Evolutionary conservation across 306 rosid genomes (phyloP).

Genomic region (Hippophae rhamnoides): DNA sequence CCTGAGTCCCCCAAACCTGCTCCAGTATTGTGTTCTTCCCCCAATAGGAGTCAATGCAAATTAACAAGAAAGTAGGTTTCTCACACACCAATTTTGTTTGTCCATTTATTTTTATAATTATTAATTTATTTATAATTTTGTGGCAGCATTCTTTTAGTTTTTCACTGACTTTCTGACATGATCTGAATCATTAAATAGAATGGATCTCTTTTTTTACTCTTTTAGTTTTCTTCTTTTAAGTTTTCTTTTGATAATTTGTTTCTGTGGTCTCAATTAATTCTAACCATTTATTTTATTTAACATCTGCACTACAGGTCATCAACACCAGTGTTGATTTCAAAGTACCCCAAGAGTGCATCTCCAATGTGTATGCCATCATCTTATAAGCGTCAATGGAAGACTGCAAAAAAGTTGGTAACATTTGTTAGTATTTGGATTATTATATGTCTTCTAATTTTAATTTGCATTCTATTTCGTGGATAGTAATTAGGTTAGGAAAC

Average conservation of each 20-base stretch:
- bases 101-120: neutral
- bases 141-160: neutral
- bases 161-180: neutral
- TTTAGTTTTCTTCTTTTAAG: neutral
- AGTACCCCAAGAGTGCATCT: constrained; percentile 41
- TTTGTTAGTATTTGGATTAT: constrained; percentile 8
- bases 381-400: constrained; percentile 42
- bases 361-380: constrained; percentile 24
- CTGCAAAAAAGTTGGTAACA: constrained; percentile 46
- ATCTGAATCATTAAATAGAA: neutral
- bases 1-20: constrained; percentile 39
- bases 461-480: too few relatives aligned
- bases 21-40: constrained; percentile 35
- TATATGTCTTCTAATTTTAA: too few relatives aligned
- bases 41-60: constrained; percentile 47
- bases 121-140: neutral
- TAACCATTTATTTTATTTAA: constrained; percentile 11
- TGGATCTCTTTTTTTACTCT: neutral
- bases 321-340: constrained; percentile 36
- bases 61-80: constrained; percentile 67
- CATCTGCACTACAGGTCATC: constrained; percentile 35
- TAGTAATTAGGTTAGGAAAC: neutral
- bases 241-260: neutral
- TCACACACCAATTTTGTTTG: constrained; percentile 19
- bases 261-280: neutral